Conservation (phyloP, 176 grass and related monocot species). For the Paspalum vaginatum region DNA sequence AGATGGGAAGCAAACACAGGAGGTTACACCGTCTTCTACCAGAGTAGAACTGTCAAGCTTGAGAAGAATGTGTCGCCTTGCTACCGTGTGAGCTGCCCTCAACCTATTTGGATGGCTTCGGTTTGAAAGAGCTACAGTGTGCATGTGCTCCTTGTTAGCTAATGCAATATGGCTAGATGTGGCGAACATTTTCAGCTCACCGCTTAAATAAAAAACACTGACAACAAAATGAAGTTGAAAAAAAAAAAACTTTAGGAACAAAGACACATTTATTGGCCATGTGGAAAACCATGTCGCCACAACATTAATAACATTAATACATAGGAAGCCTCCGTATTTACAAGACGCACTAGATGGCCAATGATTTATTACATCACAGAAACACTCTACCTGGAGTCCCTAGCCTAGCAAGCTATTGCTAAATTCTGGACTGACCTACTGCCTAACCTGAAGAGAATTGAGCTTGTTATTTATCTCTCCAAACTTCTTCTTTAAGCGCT, state of each 20-base stretch:
- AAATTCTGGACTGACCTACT: slow-evolving; percentile 13
- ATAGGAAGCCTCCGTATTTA: background rate
- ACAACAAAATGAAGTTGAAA: background rate
- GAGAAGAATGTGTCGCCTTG: no score
- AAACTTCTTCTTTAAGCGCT: slow-evolving; percentile 85
- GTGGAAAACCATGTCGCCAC: background rate
- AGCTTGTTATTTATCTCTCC: slow-evolving; percentile 84
- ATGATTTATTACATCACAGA: slow-evolving; percentile 12
- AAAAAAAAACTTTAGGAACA: background rate
- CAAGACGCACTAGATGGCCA: background rate
- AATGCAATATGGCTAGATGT: background rate
- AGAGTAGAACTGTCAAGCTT: no score
- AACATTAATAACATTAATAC: background rate
- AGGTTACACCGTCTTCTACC: no score
- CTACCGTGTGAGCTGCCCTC: background rate
- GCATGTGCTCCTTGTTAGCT: slow-evolving; percentile 11
- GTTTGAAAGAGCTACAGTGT: slow-evolving; percentile 33
- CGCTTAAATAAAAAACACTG: background rate
- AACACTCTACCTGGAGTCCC: slow-evolving; percentile 8
- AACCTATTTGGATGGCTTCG: slow-evolving; percentile 5
- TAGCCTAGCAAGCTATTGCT: slow-evolving; percentile 31
- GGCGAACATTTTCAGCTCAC: background rate
- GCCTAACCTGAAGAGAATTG: slow-evolving; percentile 51
- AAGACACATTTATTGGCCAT: background rate
- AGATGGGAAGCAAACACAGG: no score